Evolutionary conservation across 2,329 filamentous ascomycete species (phyloP), one percentile per base, ranked within the genome.

Genomic region (Ceratocystis ficicola): DNA sequence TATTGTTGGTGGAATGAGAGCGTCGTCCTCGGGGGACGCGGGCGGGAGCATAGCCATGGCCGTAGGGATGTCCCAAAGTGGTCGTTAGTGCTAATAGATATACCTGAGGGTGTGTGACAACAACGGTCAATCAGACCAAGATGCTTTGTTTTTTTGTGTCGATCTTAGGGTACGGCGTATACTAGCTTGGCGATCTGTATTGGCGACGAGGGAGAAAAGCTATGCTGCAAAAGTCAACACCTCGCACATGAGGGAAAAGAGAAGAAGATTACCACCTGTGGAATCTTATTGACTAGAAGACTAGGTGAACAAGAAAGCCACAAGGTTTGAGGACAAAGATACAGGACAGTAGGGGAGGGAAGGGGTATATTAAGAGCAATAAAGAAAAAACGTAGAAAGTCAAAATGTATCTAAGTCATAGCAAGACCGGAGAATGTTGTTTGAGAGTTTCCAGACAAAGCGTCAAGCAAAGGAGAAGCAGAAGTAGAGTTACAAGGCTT

Each of bases 1-100:
- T 25, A 68, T 65, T 22, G 48, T 65, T 12, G 60, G 63, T 5
- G 66, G 66, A 44, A 68, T 68, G 36, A 68, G 63, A 20, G 30
- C 30, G 52, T 68, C 64, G 25, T 68, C 66, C 17, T 68, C 63
- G 44, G 59, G 66, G 15, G 66, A 65, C 28, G 62, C 62, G 55
- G 66, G 50, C 5, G 64, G 50, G 36, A 65, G 66, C 55, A 59
- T 59, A 5, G 55, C 17, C 55, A 59, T 59, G 28, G 55, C 30
- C 10, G 17, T n/a, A 30, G 17, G 22, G 63, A 65, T 10, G 59
- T 25, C 63, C 15, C 7, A 28, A 28, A 30, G 3, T 22, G 7
- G 46, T 10, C 20, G 46, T 48, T 48, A 4, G 48, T 52, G 8
- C 8, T 41, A 15, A 41, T 41, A 41, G 36, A 10, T 15, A 15